A percentile compares a stretch with the other conserved stretches of the same genome.
These are phyloP conservation scores for Carex scoparia DNA, from an alignment of 176 grass and related monocot species.

Conservation along the genomic window DNA sequence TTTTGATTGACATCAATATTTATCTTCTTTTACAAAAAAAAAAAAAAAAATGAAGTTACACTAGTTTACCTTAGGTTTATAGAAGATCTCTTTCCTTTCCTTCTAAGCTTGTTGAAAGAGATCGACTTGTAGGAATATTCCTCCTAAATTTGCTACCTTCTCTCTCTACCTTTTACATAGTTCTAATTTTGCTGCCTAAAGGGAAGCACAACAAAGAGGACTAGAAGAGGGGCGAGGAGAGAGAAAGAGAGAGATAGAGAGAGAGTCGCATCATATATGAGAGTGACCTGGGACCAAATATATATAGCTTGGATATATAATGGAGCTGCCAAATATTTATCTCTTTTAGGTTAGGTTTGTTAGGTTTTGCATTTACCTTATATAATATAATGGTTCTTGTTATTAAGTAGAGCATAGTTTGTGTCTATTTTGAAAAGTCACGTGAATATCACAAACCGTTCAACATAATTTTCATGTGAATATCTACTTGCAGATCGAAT, in stretches of 20 bases:
- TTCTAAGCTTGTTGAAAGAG: neutral
- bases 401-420: neutral
- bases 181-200: slow-evolving; percentile 37
- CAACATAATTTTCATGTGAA: too few species aligned
- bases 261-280: slow-evolving; percentile 11
- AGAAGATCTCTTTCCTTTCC: neutral
- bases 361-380: slow-evolving; percentile 13
- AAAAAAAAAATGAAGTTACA: neutral
- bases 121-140: neutral
- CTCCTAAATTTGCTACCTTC: neutral
- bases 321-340: neutral
- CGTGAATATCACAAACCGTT: too few species aligned
- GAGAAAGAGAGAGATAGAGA: slow-evolving; percentile 12
- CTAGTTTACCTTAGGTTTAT: slow-evolving; percentile 5
- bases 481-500: too few species aligned
- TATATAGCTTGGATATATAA: slow-evolving; percentile 9
- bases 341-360: slow-evolving; percentile 10
- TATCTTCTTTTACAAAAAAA: neutral
- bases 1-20: neutral
- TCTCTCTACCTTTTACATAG: slow-evolving; percentile 32
- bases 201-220: slow-evolving; percentile 41
- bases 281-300: slow-evolving; percentile 15
- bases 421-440: too few species aligned
- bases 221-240: slow-evolving; percentile 9
- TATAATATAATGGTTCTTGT: neutral